Percentiles rank a stretch among this genome's conserved stretches.
phyloP scores from a whole-genome alignment of 257 asterid species.

The Fraxinus excelsior region DNA sequence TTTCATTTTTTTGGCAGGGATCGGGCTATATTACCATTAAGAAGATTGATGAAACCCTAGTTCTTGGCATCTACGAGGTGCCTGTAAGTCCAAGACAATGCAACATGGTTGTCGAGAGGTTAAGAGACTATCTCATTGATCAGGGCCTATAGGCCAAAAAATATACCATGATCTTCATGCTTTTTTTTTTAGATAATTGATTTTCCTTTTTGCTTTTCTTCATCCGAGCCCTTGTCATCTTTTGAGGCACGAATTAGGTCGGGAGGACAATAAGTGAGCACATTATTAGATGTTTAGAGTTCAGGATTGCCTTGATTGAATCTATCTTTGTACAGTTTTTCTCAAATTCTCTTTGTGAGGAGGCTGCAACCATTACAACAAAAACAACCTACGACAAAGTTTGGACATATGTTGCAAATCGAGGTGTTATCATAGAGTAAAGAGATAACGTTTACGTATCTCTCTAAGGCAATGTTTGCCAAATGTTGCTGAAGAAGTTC shows the following conservation, averaged over 20 bases:
- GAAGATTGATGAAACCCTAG: conserved; percentile 52
- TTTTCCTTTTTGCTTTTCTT: neutral
- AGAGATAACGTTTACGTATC: no score
- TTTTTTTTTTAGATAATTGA: neutral
- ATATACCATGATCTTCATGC: neutral
- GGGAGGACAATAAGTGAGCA: neutral
- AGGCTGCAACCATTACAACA: no score
- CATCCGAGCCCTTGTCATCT: neutral
- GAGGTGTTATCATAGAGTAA: no score
- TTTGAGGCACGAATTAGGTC: neutral
- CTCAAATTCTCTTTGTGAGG: neutral
- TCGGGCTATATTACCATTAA: conserved; percentile 52
- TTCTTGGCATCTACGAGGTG: conserved; percentile 56
- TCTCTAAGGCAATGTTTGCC: no score
- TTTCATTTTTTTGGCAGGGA: conserved; percentile 35
- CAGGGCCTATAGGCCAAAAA: conserved; percentile 39
- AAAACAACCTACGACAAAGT: no score
- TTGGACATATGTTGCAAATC: no score
- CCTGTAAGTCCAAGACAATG: conserved; percentile 68
- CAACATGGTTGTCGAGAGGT: conserved; percentile 64
- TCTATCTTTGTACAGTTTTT: neutral
- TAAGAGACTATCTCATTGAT: conserved; percentile 59
- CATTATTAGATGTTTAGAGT: neutral
- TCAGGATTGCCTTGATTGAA: neutral
- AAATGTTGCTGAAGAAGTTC: no score